phyloP scores from a whole-genome alignment of 805 yeast species.

The Yamadazyma endophytica region DNA sequence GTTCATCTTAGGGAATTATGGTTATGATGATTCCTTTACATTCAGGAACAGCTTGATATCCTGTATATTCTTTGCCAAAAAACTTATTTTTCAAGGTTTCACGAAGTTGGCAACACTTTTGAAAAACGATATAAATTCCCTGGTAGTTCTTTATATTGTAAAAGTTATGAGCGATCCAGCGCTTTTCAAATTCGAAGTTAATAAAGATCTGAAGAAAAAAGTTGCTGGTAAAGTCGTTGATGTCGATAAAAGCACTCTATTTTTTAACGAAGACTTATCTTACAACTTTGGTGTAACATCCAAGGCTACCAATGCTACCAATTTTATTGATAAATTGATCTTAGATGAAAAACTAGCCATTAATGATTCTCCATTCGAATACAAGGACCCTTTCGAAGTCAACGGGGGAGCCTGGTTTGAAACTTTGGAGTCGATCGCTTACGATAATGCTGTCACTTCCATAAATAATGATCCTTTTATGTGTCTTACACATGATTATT shows the following conservation, averaged over 20 bases:
- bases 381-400: slow-evolving; percentile 16
- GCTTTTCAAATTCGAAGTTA: slow-evolving; percentile 20
- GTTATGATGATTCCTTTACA: slow-evolving; percentile 15
- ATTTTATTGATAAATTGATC: slow-evolving; percentile 21
- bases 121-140: slow-evolving; percentile 38
- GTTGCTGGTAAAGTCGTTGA: slow-evolving; percentile 18
- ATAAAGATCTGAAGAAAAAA: slow-evolving; percentile 14
- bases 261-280: slow-evolving; percentile 47
- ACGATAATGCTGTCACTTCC: slow-evolving; percentile 19
- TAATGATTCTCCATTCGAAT: slow-evolving; percentile 19
- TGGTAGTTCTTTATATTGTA: slow-evolving; percentile 35
- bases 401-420: slow-evolving; percentile 25
- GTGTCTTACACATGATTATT: slow-evolving; percentile 22
- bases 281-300: slow-evolving; percentile 53
- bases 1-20: slow-evolving; percentile 23
- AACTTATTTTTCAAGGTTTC: slow-evolving; percentile 32
- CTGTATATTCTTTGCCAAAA: slow-evolving; percentile 33
- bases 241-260: slow-evolving; percentile 15
- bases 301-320: slow-evolving; percentile 27
- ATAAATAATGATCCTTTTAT: slow-evolving; percentile 31
- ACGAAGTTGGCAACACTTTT: slow-evolving; percentile 25
- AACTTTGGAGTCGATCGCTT: slow-evolving; percentile 21
- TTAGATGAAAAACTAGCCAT: slow-evolving; percentile 1
- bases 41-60: slow-evolving; percentile 25
- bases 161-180: slow-evolving; percentile 36